These are phyloP conservation scores for Nicotiana noctiflora DNA, from an alignment of 257 asterid genomes.

Conservation along the genomic window DNA sequence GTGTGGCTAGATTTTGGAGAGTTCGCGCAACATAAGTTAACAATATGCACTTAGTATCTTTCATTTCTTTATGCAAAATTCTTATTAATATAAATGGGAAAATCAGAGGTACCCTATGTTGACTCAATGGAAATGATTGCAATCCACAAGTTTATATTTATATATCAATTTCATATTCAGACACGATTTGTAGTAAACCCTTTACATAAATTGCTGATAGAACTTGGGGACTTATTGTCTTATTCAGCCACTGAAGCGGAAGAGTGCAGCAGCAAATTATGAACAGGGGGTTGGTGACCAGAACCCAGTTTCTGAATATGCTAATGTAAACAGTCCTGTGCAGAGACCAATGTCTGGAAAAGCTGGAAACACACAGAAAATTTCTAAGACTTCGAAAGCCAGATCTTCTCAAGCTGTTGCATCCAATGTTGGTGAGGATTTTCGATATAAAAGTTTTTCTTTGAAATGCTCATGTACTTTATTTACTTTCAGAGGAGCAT, in stretches of 20 bases:
- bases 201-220: neutral
- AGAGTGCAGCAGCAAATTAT: conserved; percentile 35
- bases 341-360: conserved; percentile 72
- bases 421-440: conserved; percentile 58
- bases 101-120: neutral
- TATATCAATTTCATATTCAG: neutral
- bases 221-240: conserved; percentile 13
- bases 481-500: neutral
- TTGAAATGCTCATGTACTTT: neutral
- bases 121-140: neutral
- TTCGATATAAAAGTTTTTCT: conserved; percentile 7
- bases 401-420: conserved; percentile 49
- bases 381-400: conserved; percentile 68
- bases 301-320: conserved; percentile 35
- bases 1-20: too few relatives aligned
- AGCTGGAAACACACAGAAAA: conserved; percentile 61
- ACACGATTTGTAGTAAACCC: neutral
- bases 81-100: neutral
- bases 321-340: conserved; percentile 27
- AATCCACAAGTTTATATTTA: neutral
- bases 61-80: neutral
- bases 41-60: neutral
- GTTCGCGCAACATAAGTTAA: too few relatives aligned
- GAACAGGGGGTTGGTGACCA: conserved; percentile 42
- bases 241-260: conserved; percentile 60